Base-by-base conservation (phyloP, 1,284 basidiomycete species). In the Naganishia albida region DNA sequence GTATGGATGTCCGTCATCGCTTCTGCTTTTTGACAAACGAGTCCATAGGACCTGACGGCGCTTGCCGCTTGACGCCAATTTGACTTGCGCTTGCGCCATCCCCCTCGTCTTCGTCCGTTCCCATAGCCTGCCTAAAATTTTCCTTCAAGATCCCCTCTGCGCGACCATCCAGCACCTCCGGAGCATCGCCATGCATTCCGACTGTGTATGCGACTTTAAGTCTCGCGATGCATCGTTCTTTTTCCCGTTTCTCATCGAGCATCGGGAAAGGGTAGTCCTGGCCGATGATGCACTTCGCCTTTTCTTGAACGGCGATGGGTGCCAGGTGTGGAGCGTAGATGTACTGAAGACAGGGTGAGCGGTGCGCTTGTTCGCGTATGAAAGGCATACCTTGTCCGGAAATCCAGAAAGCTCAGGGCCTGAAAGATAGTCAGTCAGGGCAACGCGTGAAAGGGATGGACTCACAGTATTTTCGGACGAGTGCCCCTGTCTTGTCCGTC, bases 401-500 rank as follows among this genome's bases (percentile, higher is more conserved):
- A 78, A 75, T 20, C 74, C 72, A 60, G 73, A 74, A 25, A 81
- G 68, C 65, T 81, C 80, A 7, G 82, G 82, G 57, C 72, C 72
- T 73, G 44, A 2, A 49, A 34, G 57, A 30, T n/a, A 7, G 50
- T 66, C 34, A 34, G 34, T 34, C 6, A 34, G 6, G 34, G 10
- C 34, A 10, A 6, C 10, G 34, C 34, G 6, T 34, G 34, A 6
- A 28, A 34, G 25, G 16, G 28, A 2, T 20, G 15, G 26, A 68
- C 72, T 65, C 38, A 73, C 81, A 81, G 66, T 80, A 83, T 64
- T 81, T 80, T 20, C 82, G 70, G 4, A 83, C 79, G 28, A 82
- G 70, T 0, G 69, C 73, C 1, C 82, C 82, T 0, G 73, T 71
- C 63, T 79, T 80, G 70, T 83, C 82, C n/a, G 79, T 82, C 65